Percentiles rank a stretch among this genome's conserved stretches.
Evolutionary conservation across 441 rosid species (phyloP).

Genomic region (Bruguiera hainesii): DNA sequence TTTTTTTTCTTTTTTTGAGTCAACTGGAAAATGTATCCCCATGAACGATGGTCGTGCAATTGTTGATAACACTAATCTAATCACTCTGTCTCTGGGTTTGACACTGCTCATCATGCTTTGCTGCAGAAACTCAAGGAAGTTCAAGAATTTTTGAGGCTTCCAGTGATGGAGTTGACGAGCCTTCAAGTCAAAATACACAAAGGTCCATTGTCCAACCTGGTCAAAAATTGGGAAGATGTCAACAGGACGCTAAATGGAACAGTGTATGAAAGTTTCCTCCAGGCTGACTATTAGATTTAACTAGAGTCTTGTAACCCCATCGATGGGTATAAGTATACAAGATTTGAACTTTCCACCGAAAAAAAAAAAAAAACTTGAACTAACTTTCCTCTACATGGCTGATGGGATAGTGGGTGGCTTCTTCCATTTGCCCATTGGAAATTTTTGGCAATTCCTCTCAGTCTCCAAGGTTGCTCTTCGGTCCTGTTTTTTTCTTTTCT

Average conservation of each 20-base stretch:
- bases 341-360: slow-evolving; percentile 13
- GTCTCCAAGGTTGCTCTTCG: too few species aligned
- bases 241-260: slow-evolving; percentile 64
- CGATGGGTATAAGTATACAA: slow-evolving; percentile 24
- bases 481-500: too few species aligned
- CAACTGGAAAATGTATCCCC: too few species aligned
- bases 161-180: slow-evolving; percentile 57
- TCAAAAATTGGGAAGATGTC: slow-evolving; percentile 83
- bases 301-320: slow-evolving; percentile 14
- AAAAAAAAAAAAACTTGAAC: too few species aligned
- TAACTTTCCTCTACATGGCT: too few species aligned
- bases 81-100: not conserved
- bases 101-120: slow-evolving; percentile 15
- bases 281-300: slow-evolving; percentile 46
- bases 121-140: slow-evolving; percentile 73
- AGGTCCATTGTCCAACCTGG: slow-evolving; percentile 57
- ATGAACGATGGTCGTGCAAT: not conserved
- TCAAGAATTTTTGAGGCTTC: slow-evolving; percentile 67
- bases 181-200: slow-evolving; percentile 88
- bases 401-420: too few species aligned
- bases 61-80: not conserved
- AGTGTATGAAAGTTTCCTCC: slow-evolving; percentile 54
- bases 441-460: too few species aligned
- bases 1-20: too few species aligned
- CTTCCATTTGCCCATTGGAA: too few species aligned